These are phyloP conservation scores for Microdochium paspali DNA, from an alignment of 2,329 filamentous ascomycete genomes.

Conservation along the genomic window DNA sequence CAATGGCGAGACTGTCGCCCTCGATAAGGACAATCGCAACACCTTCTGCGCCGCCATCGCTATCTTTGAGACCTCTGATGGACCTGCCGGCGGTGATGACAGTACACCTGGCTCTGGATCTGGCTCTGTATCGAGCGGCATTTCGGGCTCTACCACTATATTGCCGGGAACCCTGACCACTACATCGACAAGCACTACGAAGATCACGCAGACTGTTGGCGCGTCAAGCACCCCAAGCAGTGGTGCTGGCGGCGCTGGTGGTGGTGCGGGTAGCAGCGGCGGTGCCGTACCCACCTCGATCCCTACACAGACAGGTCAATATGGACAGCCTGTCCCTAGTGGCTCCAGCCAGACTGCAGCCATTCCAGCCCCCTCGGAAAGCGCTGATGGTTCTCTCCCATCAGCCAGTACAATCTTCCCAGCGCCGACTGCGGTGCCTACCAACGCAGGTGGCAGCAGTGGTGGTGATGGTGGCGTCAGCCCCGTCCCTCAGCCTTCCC, in stretches of 20 bases:
- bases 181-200: slow-evolving; percentile 3
- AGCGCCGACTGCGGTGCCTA: background rate
- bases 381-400: background rate
- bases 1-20: slow-evolving; percentile 41
- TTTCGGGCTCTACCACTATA: too few relatives aligned
- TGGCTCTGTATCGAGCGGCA: background rate
- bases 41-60: slow-evolving; percentile 56
- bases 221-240: background rate
- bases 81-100: slow-evolving; percentile 2
- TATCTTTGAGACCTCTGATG: slow-evolving; percentile 26
- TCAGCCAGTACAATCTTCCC: background rate
- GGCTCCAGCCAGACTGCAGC: background rate
- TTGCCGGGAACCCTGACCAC: slow-evolving; percentile 5
- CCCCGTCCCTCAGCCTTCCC: slow-evolving; percentile 1
- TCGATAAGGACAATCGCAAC: slow-evolving; percentile 54
- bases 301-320: background rate
- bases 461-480: slow-evolving; percentile 1
- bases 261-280: background rate
- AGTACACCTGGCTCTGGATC: background rate
- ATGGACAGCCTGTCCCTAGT: background rate
- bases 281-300: background rate
- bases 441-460: background rate
- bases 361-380: background rate
- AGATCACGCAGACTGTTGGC: background rate
- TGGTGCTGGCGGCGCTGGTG: background rate